Base-by-base conservation (phyloP, 805 yeast genomes). In the Vanderwaltozyma tropicalis region DNA sequence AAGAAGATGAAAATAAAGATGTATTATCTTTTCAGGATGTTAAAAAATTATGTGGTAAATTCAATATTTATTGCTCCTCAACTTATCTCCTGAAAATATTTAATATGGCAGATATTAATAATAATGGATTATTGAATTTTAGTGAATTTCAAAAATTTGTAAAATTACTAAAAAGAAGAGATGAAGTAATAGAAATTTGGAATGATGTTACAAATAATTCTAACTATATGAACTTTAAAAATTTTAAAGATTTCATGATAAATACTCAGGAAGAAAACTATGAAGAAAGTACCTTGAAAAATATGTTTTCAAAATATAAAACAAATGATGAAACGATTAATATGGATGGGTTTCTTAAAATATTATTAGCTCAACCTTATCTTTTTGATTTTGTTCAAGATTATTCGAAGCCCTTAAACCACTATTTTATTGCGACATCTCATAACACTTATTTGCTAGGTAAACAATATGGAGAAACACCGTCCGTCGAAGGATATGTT, bases 391-490 rank as follows among this genome's bases (percentile, higher is more conserved):
- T 29, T 1, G 40, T 37, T 2, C 53, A 49, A 27, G 76, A 77
- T 43, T 65, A 71, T 40, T 53, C 73, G 0, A 63, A 65, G 20
- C 97, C 98, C 0, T 52, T 92, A 27, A 84, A 76, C 52, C 89
- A 88, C 49, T 92, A 94, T 56, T 86, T 66, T 53, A 82, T 94
- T 22, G 86, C 95, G 0, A 85, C 96, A 0, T 87, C 96, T 0
- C 99, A 92, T 57, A 92, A 92, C 55, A 92, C 98, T 0, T 92
- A 92, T 52, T 64, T 92, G 3, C 60, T 78, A 20, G 98, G 98
- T 0, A 68, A 92, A 28, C 98, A 92, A 53, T 71, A 84, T 14
- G 95, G 79, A 2, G 95, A 92, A 16, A 78, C 74, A 3, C 80
- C 96, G 0, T 85, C 96, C 0, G 76, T 86, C 2, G 96, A 89